Conservation (phyloP, 2,329 filamentous ascomycete genomes). For the Elsinoe fawcettii region DNA sequence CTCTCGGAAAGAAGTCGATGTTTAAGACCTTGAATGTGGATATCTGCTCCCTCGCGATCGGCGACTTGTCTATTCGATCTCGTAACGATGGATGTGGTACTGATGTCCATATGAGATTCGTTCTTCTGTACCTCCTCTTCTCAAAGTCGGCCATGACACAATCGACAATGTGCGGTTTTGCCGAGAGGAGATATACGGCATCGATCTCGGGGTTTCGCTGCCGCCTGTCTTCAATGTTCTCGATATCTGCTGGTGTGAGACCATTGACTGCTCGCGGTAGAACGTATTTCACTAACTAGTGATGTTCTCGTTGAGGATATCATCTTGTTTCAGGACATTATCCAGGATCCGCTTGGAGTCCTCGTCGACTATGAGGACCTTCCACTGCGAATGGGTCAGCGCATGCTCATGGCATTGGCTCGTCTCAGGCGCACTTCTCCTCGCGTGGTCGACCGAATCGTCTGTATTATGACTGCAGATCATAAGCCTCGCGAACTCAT, state of each 20-base stretch:
- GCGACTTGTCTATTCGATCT: slow-evolving; percentile 65
- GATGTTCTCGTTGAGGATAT: slow-evolving; percentile 93
- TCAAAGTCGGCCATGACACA: slow-evolving; percentile 91
- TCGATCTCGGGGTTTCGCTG: slow-evolving; percentile 83
- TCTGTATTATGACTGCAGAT: slow-evolving; percentile 58
- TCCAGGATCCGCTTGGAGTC: slow-evolving; percentile 76
- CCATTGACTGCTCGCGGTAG: not conserved
- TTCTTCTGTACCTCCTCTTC: slow-evolving; percentile 67
- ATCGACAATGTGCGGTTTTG: slow-evolving; percentile 80
- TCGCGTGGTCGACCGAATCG: slow-evolving; percentile 68
- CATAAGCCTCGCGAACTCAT: not conserved
- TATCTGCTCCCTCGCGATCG: slow-evolving; percentile 63
- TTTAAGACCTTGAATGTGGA: slow-evolving; percentile 75
- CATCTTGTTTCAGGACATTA: slow-evolving; percentile 88
- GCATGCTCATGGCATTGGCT: slow-evolving; percentile 17
- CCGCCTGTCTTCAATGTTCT: slow-evolving; percentile 81
- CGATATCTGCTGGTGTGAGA: slow-evolving; percentile 62
- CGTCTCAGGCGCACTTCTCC: slow-evolving; percentile 51
- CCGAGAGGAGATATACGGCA: slow-evolving; percentile 84
- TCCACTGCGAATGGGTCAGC: slow-evolving; percentile 60
- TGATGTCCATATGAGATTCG: slow-evolving; percentile 79
- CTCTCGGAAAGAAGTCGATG: slow-evolving; percentile 81
- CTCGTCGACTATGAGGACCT: slow-evolving; percentile 86
- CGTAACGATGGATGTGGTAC: slow-evolving; percentile 63
- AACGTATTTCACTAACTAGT: slow-evolving; percentile 58